A percentile compares a stretch with the other conserved stretches of the same genome.
Conservation (phyloP, 352 stramenopile species). For the Phytophthora citrophthora region DNA sequence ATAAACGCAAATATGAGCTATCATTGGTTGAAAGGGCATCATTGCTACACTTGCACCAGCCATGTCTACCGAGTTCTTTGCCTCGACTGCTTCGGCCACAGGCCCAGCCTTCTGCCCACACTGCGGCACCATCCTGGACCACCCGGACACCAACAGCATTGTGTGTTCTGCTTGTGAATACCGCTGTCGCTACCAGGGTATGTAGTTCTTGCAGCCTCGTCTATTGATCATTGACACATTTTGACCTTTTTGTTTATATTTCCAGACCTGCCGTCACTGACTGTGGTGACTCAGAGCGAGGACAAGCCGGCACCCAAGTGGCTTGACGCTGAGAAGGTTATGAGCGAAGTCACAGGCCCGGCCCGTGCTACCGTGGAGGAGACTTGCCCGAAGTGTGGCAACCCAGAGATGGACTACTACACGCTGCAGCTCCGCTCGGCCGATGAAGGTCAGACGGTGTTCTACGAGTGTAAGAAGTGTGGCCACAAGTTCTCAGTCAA, state of each 20-base stretch:
- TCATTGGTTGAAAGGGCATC: conserved; percentile 37
- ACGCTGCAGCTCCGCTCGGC: conserved; percentile 99
- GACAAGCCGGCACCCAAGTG: conserved; percentile 83
- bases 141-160: conserved; percentile 88
- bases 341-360: conserved; percentile 86
- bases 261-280: conserved; percentile 80
- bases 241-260: not conserved
- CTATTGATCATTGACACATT: conserved; percentile 1
- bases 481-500: conserved; percentile 91
- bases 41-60: conserved; percentile 14
- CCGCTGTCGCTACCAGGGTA: conserved; percentile 86
- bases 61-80: conserved; percentile 77
- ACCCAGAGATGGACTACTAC: conserved; percentile 98
- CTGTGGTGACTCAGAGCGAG: conserved; percentile 77
- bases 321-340: conserved; percentile 71
- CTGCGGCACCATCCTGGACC: conserved; percentile 89
- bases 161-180: conserved; percentile 88
- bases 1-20: not conserved
- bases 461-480: conserved; percentile 99
- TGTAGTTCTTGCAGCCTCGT: not conserved
- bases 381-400: conserved; percentile 97
- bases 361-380: conserved; percentile 97
- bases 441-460: conserved; percentile 99
- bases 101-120: conserved; percentile 88
- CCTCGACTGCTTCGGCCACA: conserved; percentile 55